A percentile compares a stretch with the other conserved stretches of the same genome.
Conservation (phyloP, 345 rosid species). For the Pugionium dolabratum region DNA sequence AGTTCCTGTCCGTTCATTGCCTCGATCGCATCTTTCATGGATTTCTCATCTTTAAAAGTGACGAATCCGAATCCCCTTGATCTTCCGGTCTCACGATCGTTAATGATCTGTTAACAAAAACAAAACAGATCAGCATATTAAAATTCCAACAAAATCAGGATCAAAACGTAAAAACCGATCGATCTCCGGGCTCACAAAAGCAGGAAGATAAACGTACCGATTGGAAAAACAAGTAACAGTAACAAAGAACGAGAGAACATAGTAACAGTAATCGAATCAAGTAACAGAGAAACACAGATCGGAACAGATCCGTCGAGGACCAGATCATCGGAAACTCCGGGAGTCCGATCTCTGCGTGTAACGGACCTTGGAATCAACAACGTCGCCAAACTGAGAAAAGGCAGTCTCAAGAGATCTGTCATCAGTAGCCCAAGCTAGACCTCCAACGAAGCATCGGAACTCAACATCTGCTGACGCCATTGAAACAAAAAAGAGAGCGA, state of each 20-base stretch:
- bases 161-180: slow-evolving; percentile 45
- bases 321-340: slow-evolving; percentile 42
- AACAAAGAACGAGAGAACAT: slow-evolving; percentile 51
- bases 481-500: background rate
- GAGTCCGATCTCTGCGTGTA: slow-evolving; percentile 49
- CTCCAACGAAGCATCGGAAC: slow-evolving; percentile 90
- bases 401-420: slow-evolving; percentile 62
- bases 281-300: slow-evolving; percentile 48
- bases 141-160: background rate
- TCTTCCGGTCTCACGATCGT: slow-evolving; percentile 91
- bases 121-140: background rate
- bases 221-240: slow-evolving; percentile 61
- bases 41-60: slow-evolving; percentile 73
- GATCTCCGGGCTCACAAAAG: slow-evolving; percentile 65
- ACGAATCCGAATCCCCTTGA: slow-evolving; percentile 93
- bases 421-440: slow-evolving; percentile 92
- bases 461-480: slow-evolving; percentile 77
- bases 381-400: slow-evolving; percentile 66
- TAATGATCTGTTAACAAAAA: slow-evolving; percentile 49
- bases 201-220: slow-evolving; percentile 97
- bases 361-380: slow-evolving; percentile 99
- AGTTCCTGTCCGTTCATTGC: slow-evolving; percentile 78
- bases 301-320: slow-evolving; percentile 47
- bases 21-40: slow-evolving; percentile 88
- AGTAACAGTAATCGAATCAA: slow-evolving; percentile 65